Base-by-base conservation (phyloP, 208 protist genomes). In the Wallacemonas sp. region DNA sequence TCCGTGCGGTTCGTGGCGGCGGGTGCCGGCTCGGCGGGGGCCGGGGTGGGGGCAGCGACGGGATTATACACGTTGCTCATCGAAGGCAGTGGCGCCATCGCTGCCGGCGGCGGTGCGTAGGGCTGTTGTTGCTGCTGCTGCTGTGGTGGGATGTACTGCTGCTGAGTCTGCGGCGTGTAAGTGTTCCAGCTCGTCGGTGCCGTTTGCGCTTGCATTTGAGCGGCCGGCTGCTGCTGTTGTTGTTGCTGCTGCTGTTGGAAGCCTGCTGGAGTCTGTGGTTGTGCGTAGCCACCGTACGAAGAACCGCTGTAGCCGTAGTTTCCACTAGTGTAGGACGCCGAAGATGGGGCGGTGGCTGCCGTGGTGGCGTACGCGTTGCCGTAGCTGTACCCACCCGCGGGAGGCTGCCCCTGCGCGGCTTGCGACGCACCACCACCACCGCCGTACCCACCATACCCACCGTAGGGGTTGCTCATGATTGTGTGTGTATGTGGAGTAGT, bases 1-100 rank as follows among this genome's bases (percentile, higher is more conserved):
- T 92, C 85, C 0, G 66, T 81, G 0, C 67, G 48, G 41, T 89
- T 79, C 26, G 44, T 13, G n/a, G 79, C 78, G 8, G 84, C 26
- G 21, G 74, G 78, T 22, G 69, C 66, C 0, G 59, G 63, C 17
- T 46, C 24, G 2, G 67, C n/a, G 1, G 63, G 44, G 24, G 29
- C 22, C n/a, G n/a, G 29, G 61, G 38, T 2, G 38, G 26, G 37
- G 17, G 19, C 17, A 33, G 17, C 45, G 45, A n/a, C 8, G 8
- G 45, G 22, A 17, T 53, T 53, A 26, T 53, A 53, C 13, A 53
- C 17, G n/a, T 53, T 19, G 32, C 24, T 19, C 45, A 32, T 32
- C 6, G 24, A 19, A 6, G 24, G 24, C 17, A 19, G 24, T n/a
- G 17, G 17, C 42, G 27, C 24, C 30, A 32, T 19, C 30, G 41